Percentiles rank a stretch among this genome's conserved stretches.
phyloP scores from a whole-genome alignment of 1,284 basidiomycete species.

The Retiboletus fuscus region DNA sequence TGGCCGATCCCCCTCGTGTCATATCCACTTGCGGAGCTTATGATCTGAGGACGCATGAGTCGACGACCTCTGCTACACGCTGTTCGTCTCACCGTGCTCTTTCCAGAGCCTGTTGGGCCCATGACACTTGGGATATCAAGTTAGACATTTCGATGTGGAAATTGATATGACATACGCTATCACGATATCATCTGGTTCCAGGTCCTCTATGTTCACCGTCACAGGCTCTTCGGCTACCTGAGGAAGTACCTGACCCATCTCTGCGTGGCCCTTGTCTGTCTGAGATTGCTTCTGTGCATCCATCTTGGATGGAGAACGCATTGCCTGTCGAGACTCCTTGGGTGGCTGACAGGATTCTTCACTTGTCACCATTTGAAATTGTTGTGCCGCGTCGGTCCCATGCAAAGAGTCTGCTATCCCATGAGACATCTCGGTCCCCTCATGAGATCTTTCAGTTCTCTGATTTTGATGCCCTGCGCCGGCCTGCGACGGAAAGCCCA shows the following conservation, averaged over 20 bases:
- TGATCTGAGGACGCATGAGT: slow-evolving; percentile 35
- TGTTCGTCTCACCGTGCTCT: no score
- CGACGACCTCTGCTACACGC: neutral
- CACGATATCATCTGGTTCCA: slow-evolving; percentile 16
- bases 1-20: slow-evolving; percentile 21
- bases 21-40: slow-evolving; percentile 35
- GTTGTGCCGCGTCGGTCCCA: no score
- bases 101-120: no score
- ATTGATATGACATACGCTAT: slow-evolving; percentile 28
- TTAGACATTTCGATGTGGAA: neutral
- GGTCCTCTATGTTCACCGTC: neutral
- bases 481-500: no score
- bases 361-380: no score
- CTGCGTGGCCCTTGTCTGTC: neutral
- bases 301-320: no score
- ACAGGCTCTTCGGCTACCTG: neutral
- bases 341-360: neutral
- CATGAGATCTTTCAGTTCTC: no score
- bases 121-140: slow-evolving; percentile 27
- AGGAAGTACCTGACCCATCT: neutral
- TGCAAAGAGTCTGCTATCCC: no score
- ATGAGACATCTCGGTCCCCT: no score
- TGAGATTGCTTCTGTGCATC: neutral
- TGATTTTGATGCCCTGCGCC: no score
- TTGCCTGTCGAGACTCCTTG: neutral